Base-by-base conservation (phyloP, 2,329 filamentous ascomycete genomes). In the Truncatella angustata region DNA sequence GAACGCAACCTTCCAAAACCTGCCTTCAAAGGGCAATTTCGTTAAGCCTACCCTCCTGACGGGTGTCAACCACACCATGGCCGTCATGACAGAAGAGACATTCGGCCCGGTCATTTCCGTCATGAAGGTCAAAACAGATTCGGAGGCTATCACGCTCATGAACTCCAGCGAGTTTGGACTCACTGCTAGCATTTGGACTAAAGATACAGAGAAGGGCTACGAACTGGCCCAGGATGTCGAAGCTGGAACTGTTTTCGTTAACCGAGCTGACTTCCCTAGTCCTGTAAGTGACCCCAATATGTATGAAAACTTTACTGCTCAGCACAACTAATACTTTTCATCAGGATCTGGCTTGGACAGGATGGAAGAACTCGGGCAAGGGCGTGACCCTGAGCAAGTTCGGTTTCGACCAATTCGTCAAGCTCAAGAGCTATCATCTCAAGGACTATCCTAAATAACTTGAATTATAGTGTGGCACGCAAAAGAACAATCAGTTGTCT, bases 111-210 rank as follows among this genome's bases (percentile, higher is more conserved):
- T 97, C 16, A 93, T 97, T 61, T 88, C 92, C 1, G 84, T 97
- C 16, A 90, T 93, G 85, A 90, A 89, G 69, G 92, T 97, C 56
- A 83, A 84, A 65, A 77, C 77, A 60, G 93, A 97, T 63, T 81
- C 81, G 16, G 91, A 97, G 70, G 93, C 93, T 2, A 74, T 97
- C 56, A 74, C 77, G 59, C 73, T 93, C 47, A 97, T 97, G 91
- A 97, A 97, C 63, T 91, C 96, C 68, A 94, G 90, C 72, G 86
- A 96, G 58, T 96, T 96, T 66, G 93, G 93, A 4, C 78, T 97
- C 56, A 97, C 93, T 3, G 93, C 92, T n/a, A 96, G 91, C 64
- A 91, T 97, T 63, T 97, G 93, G 93, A 96, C 91, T 53, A 95
- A 94, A 70, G 91, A 97, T 65, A 83, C 85, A 2, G 78, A 75